phyloP scores from a whole-genome alignment of 345 rosid genomes.

The Citrus unshiu region DNA sequence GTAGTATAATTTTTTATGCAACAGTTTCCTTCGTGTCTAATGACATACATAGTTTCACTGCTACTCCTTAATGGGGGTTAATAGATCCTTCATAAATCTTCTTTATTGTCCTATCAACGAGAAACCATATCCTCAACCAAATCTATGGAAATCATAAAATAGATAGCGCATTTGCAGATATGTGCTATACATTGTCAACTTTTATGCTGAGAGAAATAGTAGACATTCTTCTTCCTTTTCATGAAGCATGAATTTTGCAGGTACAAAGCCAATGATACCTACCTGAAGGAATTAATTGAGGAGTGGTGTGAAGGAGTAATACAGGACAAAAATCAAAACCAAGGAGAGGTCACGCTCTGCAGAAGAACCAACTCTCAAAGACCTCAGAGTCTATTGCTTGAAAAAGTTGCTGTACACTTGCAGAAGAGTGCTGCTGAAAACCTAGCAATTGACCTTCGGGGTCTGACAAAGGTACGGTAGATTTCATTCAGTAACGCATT shows the following conservation, averaged over 20 bases:
- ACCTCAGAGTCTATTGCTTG: conserved; percentile 63
- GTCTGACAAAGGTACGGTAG: conserved; percentile 61
- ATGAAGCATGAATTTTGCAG: conserved; percentile 35
- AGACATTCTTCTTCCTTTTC: not conserved
- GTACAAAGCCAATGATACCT: conserved; percentile 73
- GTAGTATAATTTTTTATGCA: not conserved
- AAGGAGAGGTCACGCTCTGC: conserved; percentile 26
- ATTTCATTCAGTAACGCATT: not conserved
- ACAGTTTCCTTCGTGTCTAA: not conserved
- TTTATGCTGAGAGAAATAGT: not conserved
- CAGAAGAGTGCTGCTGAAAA: conserved; percentile 51
- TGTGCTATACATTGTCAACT: not conserved
- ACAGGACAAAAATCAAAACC: conserved; percentile 40
- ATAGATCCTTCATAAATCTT: not conserved
- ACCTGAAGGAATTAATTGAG: conserved; percentile 80
- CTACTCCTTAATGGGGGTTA: not conserved
- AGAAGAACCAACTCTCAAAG: conserved; percentile 38
- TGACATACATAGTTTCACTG: not conserved
- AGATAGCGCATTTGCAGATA: not conserved
- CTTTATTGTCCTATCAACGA: not conserved
- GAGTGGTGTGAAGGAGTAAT: conserved; percentile 98
- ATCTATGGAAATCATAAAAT: not conserved
- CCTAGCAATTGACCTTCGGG: conserved; percentile 71
- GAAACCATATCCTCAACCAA: not conserved
- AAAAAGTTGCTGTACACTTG: conserved; percentile 73